Percentiles rank a stretch among this genome's conserved stretches.
These are phyloP conservation scores for Immersiella caudata DNA, from an alignment of 495 filamentous ascomycete genomes.

Conservation along the genomic window DNA sequence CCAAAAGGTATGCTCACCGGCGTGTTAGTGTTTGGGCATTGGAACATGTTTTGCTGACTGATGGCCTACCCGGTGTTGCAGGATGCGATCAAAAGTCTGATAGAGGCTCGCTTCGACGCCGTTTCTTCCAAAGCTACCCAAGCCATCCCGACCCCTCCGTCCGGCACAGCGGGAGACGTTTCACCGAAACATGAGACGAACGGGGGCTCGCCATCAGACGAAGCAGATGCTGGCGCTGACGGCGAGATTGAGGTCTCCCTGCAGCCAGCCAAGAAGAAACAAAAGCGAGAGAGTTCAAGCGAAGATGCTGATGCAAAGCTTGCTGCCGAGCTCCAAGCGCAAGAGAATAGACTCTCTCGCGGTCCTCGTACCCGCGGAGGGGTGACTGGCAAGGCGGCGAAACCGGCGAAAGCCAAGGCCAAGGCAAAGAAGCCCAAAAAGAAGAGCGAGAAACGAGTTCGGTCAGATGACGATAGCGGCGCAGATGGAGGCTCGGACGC, in stretches of 20 bases:
- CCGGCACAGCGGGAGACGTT: slow-evolving; percentile 32
- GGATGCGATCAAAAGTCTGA: slow-evolving; percentile 79
- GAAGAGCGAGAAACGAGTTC: slow-evolving; percentile 77
- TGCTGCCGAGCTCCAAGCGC: slow-evolving; percentile 86
- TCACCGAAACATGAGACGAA: slow-evolving; percentile 36
- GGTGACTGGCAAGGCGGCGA: slow-evolving; percentile 49
- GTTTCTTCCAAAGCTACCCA: slow-evolving; percentile 56
- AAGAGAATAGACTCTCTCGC: slow-evolving; percentile 72
- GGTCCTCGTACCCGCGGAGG: slow-evolving; percentile 73
- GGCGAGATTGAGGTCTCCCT: slow-evolving; percentile 57
- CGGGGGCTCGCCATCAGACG: slow-evolving; percentile 40
- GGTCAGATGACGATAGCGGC: slow-evolving; percentile 79
- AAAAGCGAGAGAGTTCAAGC: slow-evolving; percentile 57
- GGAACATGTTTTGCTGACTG: background rate
- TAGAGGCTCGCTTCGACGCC: slow-evolving; percentile 88
- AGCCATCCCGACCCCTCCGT: slow-evolving; percentile 40
- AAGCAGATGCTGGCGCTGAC: slow-evolving; percentile 36
- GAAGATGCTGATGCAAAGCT: slow-evolving; percentile 81
- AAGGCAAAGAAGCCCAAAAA: slow-evolving; percentile 54
- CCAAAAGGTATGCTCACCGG: slow-evolving; percentile 69
- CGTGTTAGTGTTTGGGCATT: slow-evolving; percentile 8
- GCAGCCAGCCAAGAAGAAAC: slow-evolving; percentile 55
- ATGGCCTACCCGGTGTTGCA: slow-evolving; percentile 38
- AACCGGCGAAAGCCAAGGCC: slow-evolving; percentile 37
- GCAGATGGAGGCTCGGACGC: slow-evolving; percentile 63